Evolutionary conservation across 257 asterid genomes (phyloP), one percentile per base, ranked within the genome.

Genomic region (Marsdenia floribunda): DNA sequence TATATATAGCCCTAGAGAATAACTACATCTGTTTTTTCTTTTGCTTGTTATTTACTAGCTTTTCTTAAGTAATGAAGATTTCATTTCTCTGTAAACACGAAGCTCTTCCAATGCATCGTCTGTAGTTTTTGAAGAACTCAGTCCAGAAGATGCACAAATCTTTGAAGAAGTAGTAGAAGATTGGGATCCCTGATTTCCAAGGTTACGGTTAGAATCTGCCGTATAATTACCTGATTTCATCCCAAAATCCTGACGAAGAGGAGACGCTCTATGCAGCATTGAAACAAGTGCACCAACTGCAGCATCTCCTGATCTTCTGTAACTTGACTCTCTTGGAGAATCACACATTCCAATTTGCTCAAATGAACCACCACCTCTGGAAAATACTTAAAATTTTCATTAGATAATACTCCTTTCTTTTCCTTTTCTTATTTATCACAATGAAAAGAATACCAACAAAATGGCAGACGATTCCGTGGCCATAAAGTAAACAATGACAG

Each of bases 91-190:
- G 76, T 86, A 92, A 8, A 40, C 85, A 29, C 83, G 85, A 53
- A 92, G 96, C 87, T 90, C 97, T 74, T 92, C 90, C 40, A 90
- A 81, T 21, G 97, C 97, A 78, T 87, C 91, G 6, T 89, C 77
- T 0, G 92, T 85, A 11, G 96, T 87, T 81, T 86, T 89, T 71
- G 92, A 72, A 13, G 86, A 68, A 67, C 74, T 16, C 11, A 81
- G 78, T 73, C 79, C 84, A 73, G 92, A 84, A 68, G 87, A 75
- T 3, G 81, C 73, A 73, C 71, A 46, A 75, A 71, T 83, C n/a
- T 77, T 49, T 12, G 83, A n/a, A 64, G 82, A 66, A 66, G 81
- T 1, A 37, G 40, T 3, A 38, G 42, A 38, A 38, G 12, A 44
- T 46, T 75, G 73, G 22, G n/a, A 19, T 10, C 75, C 71, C 18